Percentiles rank a stretch among this genome's conserved stretches.
Evolutionary conservation across 2,329 filamentous ascomycete species (phyloP).

Genomic region (Penicillium sp.): DNA sequence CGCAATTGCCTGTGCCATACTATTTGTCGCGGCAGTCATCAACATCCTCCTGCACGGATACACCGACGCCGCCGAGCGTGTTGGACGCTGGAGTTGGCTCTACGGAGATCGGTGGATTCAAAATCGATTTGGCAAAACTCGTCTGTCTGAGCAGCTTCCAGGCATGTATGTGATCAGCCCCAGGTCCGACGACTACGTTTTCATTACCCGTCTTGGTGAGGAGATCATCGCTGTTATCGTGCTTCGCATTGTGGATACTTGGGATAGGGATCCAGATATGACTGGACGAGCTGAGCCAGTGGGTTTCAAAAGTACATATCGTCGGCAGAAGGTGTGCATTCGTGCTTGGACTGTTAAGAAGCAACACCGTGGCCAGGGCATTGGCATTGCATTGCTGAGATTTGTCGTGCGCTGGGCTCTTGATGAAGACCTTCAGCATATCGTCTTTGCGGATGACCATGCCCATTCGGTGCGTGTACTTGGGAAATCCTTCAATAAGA

Average conservation of each 20-base stretch:
- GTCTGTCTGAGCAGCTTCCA: not conserved
- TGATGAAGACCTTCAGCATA: slow-evolving; percentile 63
- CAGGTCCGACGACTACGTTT: not conserved
- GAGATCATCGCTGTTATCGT: slow-evolving; percentile 68
- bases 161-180: not conserved
- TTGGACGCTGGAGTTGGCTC: not conserved
- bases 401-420: slow-evolving; percentile 66
- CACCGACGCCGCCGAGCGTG: not conserved
- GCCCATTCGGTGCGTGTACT: slow-evolving; percentile 66
- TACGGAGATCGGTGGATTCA: not conserved
- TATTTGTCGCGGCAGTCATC: slow-evolving; percentile 57
- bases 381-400: slow-evolving; percentile 68
- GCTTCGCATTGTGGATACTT: slow-evolving; percentile 37
- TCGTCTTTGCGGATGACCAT: slow-evolving; percentile 69
- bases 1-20: slow-evolving; percentile 54
- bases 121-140: not conserved
- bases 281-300: no score
- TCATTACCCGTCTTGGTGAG: slow-evolving; percentile 43
- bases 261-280: slow-evolving; percentile 7
- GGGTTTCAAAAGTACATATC: not conserved
- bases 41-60: not conserved
- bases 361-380: slow-evolving; percentile 64
- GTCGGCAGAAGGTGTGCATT: slow-evolving; percentile 47
- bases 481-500: slow-evolving; percentile 38
- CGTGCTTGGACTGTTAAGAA: slow-evolving; percentile 76